Evolutionary conservation across 192 early-diverging fungal species (phyloP).

Genomic region (Podila horticola): DNA sequence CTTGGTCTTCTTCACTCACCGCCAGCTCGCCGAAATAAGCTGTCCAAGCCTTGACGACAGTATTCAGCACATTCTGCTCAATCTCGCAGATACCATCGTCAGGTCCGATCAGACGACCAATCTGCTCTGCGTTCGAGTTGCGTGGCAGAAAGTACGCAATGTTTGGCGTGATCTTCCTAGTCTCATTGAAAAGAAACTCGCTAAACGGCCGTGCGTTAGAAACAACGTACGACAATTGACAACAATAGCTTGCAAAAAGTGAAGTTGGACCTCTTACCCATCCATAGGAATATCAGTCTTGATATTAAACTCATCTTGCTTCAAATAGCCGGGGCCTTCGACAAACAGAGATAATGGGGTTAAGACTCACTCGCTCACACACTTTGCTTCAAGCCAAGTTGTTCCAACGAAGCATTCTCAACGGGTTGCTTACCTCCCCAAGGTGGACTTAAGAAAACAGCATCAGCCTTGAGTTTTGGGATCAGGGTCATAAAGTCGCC

Average conservation of each 20-base stretch:
- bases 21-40: slow-evolving; percentile 86
- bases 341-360: background rate
- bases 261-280: slow-evolving; percentile 56
- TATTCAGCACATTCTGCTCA: slow-evolving; percentile 79
- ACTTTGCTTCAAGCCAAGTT: background rate
- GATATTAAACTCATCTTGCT: slow-evolving; percentile 68
- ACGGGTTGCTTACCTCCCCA: slow-evolving; percentile 79
- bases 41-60: slow-evolving; percentile 73
- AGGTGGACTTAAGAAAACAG: slow-evolving; percentile 93
- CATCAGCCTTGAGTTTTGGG: slow-evolving; percentile 80
- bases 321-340: slow-evolving; percentile 76
- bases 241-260: background rate
- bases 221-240: background rate
- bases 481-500: slow-evolving; percentile 88
- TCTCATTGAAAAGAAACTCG: slow-evolving; percentile 68
- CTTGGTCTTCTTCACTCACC: slow-evolving; percentile 1
- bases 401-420: background rate
- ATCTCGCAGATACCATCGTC: slow-evolving; percentile 74
- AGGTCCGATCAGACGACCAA: slow-evolving; percentile 64
- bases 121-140: slow-evolving; percentile 77
- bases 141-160: slow-evolving; percentile 90
- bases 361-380: background rate
- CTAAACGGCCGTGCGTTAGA: slow-evolving; percentile 39
- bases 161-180: slow-evolving; percentile 75
- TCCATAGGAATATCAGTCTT: slow-evolving; percentile 79